Conservation (phyloP, 2,329 filamentous ascomycete genomes). For the Coleophoma crateriformis region DNA sequence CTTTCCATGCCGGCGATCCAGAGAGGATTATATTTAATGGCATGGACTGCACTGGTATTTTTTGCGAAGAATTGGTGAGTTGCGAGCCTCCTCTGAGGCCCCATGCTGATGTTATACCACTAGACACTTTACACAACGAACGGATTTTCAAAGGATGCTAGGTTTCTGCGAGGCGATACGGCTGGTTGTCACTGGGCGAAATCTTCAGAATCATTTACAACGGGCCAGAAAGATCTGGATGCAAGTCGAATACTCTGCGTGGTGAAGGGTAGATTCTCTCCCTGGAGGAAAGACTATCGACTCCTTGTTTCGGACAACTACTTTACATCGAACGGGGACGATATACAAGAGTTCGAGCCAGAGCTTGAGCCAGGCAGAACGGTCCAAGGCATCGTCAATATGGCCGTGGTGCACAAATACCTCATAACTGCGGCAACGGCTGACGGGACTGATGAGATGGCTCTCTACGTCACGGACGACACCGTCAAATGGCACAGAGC, state of each 20-base stretch:
- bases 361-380: constrained; percentile 68
- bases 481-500: constrained; percentile 84
- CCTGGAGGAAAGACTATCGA: constrained; percentile 67
- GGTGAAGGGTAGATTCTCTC: constrained; percentile 65
- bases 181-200: constrained; percentile 86
- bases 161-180: constrained; percentile 62
- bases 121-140: constrained; percentile 70
- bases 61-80: constrained; percentile 52
- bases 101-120: constrained; percentile 8
- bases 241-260: constrained; percentile 75
- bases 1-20: constrained; percentile 78
- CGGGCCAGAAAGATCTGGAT: constrained; percentile 60
- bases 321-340: constrained; percentile 54
- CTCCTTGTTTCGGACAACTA: constrained; percentile 79
- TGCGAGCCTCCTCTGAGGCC: constrained; percentile 32
- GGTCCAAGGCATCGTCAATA: constrained; percentile 73
- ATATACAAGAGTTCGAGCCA: constrained; percentile 64
- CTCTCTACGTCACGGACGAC: constrained; percentile 83
- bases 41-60: constrained; percentile 59
- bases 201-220: constrained; percentile 66
- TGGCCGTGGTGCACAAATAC: constrained; percentile 81
- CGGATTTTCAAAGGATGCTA: constrained; percentile 67
- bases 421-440: constrained; percentile 79
- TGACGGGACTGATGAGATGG: constrained; percentile 79
- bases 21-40: constrained; percentile 83